Evolutionary conservation across 306 rosid genomes (phyloP), one percentile per base, ranked within the genome.

Genomic region (Sesbania bispinosa): DNA sequence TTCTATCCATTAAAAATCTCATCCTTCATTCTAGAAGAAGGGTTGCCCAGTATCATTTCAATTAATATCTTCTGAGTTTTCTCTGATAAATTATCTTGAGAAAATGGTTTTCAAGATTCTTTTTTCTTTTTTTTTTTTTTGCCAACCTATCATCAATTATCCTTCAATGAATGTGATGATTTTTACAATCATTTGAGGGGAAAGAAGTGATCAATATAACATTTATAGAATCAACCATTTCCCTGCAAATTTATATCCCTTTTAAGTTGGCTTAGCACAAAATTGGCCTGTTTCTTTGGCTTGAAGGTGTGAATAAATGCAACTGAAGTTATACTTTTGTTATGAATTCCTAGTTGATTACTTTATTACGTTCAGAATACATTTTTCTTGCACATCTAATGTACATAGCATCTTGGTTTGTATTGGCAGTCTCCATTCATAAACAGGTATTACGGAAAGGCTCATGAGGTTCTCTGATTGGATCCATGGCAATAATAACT

Each of bases 401-500:
- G 15, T 38, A 24, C 32, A n/a, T 4, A 6, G 2, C 6, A 7
- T n/a, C 20, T 14, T 57, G 26, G 9, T 50, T 33, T 46, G 33
- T 60, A 15, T 62, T 75, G 80, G 83, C 84, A 89, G 92, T 86
- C 90, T 48, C 81, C 83, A 42, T 89, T 89, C 75, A 89, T 89
- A 39, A 89, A 89, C 80, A 79, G 96, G 85, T 89, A 87, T 70
- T 85, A 85, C 0, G 96, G 92, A 45, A 89, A 83, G 79, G 96
- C 92, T 81, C 89, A 89, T 7, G 86, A 81, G 74, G 67, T 89
- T 69, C 86, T 89, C 53, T 85, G 79, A 87, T 64, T 39, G 62
- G 35, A 19, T 57, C 35, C 53, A 47, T 19, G 76, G 18, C 23
- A 42, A 26, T 15, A 9, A 48, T 47, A 68, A 59, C 47, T 7